Evolutionary conservation across 2,329 filamentous ascomycete genomes (phyloP), one percentile per base, ranked within the genome.

Genomic region (Penicillium polonicum): DNA sequence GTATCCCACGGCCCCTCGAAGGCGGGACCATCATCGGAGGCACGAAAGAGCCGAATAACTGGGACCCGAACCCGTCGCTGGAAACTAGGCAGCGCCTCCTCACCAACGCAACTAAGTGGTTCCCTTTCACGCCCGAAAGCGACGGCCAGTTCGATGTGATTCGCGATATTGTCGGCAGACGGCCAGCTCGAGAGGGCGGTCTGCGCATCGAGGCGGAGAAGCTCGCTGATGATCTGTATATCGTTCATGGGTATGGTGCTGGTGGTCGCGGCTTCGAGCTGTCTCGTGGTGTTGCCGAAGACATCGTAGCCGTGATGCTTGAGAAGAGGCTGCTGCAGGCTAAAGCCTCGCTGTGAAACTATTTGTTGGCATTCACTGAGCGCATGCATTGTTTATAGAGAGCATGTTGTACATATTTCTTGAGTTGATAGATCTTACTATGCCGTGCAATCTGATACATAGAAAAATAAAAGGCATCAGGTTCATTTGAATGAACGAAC

Each of bases 11-110:
- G 2, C 82, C 80, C 9, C 82, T 85, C 27, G 77, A 83, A 35
- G 86, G 86, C 3, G 86, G 86, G 3, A 88, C 86, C 0, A 77
- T 89, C 39, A 82, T 89, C 21, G 87, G 86, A 5, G 86, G 86
- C 0, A 89, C 85, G 10, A 88, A 87, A 68, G 82, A 88, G 66
- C 78, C 80, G 1, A 73, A 82, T 55, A 76, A 87, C 68, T 86
- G 82, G 82, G 76, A 82, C 46, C 69, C 78, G 0, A 72, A 77
- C 19, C 80, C 84, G 1, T 82, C 78, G 0, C 57, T 62, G 1
- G 78, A 79, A 46, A 79, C 81, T 0, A 72, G 85, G 19, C 70
- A 75, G 38, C 68, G 65, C 29, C 70, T 88, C 15, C 76, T 88
- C 5, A 60, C 63, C 3, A 74, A 74, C 13, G 76, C 73, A 42